phyloP scores from a whole-genome alignment of 2,329 filamentous ascomycete genomes.

The Metarhizium guizhouense region DNA sequence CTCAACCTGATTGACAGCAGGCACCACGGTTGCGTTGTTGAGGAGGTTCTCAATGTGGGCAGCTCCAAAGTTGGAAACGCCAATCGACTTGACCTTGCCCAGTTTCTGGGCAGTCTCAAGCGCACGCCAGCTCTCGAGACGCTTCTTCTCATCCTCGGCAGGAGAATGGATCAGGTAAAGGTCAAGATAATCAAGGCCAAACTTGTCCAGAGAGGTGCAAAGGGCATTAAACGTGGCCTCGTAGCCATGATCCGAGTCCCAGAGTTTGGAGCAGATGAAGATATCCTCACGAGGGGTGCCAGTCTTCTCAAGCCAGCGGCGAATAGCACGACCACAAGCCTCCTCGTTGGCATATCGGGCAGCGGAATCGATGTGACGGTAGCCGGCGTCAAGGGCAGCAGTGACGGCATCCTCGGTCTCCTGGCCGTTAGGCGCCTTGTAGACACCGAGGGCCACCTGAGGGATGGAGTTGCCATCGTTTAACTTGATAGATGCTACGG shows the following conservation, averaged over 20 bases:
- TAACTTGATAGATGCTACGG: conserved; percentile 43
- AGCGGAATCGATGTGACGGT: conserved; percentile 45
- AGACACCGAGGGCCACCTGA: conserved; percentile 36
- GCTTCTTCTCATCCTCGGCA: conserved; percentile 58
- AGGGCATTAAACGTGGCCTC: conserved; percentile 46
- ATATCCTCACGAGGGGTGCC: conserved; percentile 57
- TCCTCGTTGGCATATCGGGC: conserved; percentile 56
- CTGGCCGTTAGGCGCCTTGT: conserved; percentile 36
- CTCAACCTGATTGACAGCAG: conserved; percentile 73
- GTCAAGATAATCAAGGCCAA: conserved; percentile 63
- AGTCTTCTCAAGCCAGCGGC: conserved; percentile 55
- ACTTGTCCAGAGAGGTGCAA: conserved; percentile 56
- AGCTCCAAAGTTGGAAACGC: conserved; percentile 72
- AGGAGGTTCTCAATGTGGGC: conserved; percentile 49
- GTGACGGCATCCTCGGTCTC: conserved; percentile 54
- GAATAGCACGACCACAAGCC: conserved; percentile 63
- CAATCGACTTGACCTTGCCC: conserved; percentile 59
- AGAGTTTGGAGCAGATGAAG: conserved; percentile 60
- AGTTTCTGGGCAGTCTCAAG: conserved; percentile 55
- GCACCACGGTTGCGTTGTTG: conserved; percentile 46
- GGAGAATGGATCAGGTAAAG: conserved; percentile 57
- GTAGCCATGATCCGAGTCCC: conserved; percentile 41
- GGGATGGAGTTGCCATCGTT: conserved; percentile 66
- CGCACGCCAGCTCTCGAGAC: conserved; percentile 67
- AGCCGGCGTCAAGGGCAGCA: conserved; percentile 48